Base-by-base conservation (phyloP, 176 grass and related monocot genomes). In the Carex pumila region DNA sequence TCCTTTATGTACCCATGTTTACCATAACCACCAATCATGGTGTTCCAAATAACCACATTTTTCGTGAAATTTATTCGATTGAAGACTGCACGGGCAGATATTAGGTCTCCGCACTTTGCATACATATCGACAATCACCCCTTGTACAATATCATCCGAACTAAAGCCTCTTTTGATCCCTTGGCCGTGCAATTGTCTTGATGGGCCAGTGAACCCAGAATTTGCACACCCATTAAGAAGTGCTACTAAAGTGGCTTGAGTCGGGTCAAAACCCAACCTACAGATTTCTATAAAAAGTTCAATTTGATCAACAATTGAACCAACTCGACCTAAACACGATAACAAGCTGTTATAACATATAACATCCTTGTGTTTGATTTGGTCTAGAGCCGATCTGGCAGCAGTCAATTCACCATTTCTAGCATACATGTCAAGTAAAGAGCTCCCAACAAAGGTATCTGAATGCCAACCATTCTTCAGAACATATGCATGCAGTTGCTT, bases 121-220 rank as follows among this genome's bases (percentile, higher is more conserved):
- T 90, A 90, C 89, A 90, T 85, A 60, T 90, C 85, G 12, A 90
- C 52, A 31, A 87, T 74, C 15, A 80, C 65, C 7, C 81, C 85
- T 84, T 87, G 85, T 57, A 90, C 22, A 12, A 87, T 41, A 57
- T 90, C 81, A 65, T 82, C 81, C 7, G 21, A 81, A 59, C 21
- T 14, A 8, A 90, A 90, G 14, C 85, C 89, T 74, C 81, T 79
- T 45, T 73, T 83, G 30, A 87, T 72, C 56, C 31, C 63, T 75
- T 90, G 89, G 57, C 84, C 85, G 63, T 90, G 89, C 29, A 90
- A 85, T 61, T 90, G 89, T 81, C 47, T 87, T 17, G 89, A 90
- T 6, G 75, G 81, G 29, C 85, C 61, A 12, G 81, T 77, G 39
- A 76, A 84, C 22, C 89, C 89, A 13, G 85, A 87, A 85, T 18